phyloP scores from a whole-genome alignment of 2,329 filamentous ascomycete species.

The Talaromyces sp. region DNA sequence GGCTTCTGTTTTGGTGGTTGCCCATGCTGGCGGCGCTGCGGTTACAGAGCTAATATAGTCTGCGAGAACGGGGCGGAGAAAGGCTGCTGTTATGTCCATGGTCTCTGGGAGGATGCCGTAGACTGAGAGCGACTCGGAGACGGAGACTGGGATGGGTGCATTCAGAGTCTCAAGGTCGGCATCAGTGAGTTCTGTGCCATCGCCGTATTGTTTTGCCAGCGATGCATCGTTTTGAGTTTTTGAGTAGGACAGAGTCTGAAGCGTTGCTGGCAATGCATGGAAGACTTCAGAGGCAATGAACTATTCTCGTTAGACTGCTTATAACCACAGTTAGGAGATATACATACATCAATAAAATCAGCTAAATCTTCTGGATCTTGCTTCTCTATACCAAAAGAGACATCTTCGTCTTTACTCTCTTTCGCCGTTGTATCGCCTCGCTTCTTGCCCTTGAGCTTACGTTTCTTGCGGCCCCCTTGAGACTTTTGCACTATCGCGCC shows the following conservation, averaged over 20 bases:
- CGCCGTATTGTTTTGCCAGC: conserved; percentile 57
- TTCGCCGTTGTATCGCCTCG: conserved; percentile 17
- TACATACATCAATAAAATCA: conserved; percentile 71
- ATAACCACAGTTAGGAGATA: neutral
- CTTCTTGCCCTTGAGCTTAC: conserved; percentile 31
- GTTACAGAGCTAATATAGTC: conserved; percentile 61
- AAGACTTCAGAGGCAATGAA: conserved; percentile 74
- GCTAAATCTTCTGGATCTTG: conserved; percentile 65
- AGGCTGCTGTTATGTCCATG: conserved; percentile 46
- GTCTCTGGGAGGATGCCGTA: conserved; percentile 61
- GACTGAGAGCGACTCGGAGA: conserved; percentile 65
- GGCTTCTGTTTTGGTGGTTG: conserved; percentile 54
- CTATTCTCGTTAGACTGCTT: conserved; percentile 31
- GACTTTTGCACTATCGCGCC: conserved; percentile 65
- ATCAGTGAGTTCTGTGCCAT: conserved; percentile 56
- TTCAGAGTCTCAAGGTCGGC: conserved; percentile 54
- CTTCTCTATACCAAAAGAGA: conserved; percentile 23
- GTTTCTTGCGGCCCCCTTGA: conserved; percentile 32
- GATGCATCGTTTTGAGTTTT: conserved; percentile 50
- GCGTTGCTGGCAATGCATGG: conserved; percentile 58
- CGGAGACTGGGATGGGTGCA: conserved; percentile 56
- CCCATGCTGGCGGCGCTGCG: conserved; percentile 63
- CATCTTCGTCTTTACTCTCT: neutral
- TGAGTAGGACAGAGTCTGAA: conserved; percentile 63
- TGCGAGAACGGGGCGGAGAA: conserved; percentile 64